A percentile compares a stretch with the other conserved stretches of the same genome.
Evolutionary conservation across 192 early-diverging fungal species (phyloP).

Genomic region (Spizellomyces punctatus): DNA sequence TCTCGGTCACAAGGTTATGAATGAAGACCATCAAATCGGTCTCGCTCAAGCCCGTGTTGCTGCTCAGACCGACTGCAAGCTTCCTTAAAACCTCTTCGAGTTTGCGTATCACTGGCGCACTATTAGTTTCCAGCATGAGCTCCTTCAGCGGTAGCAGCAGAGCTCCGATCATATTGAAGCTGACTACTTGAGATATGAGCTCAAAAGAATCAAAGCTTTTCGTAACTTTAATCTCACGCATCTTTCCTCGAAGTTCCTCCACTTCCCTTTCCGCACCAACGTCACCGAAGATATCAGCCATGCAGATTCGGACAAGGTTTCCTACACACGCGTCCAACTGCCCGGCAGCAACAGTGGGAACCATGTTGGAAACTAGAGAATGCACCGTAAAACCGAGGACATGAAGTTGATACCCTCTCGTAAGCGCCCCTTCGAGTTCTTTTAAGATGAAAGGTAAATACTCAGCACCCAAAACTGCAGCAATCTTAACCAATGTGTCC

Average conservation of each 20-base stretch:
- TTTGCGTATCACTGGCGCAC: conserved; percentile 70
- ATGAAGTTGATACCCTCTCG: conserved; percentile 88
- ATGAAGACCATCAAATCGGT: conserved; percentile 78
- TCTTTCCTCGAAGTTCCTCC: conserved; percentile 85
- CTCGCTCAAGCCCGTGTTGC: conserved; percentile 69
- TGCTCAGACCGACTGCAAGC: conserved; percentile 76
- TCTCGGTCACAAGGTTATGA: conserved; percentile 85
- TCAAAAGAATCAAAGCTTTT: conserved; percentile 89
- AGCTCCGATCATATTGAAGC: conserved; percentile 65
- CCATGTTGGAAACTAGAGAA: conserved; percentile 72
- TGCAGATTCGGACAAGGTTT: conserved; percentile 69
- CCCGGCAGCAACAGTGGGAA: conserved; percentile 57
- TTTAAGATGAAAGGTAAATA: conserved; percentile 90
- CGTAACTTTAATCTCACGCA: conserved; percentile 84
- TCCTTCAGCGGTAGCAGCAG: conserved; percentile 88
- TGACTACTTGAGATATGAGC: conserved; percentile 70
- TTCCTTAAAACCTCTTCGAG: conserved; percentile 79
- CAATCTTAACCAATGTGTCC: conserved; percentile 85
- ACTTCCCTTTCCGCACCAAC: conserved; percentile 87
- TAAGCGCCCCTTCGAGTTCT: conserved; percentile 76
- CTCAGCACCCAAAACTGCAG: conserved; percentile 74
- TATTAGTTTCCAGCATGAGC: conserved; percentile 81
- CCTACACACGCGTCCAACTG: conserved; percentile 80
- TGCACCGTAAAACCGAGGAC: conserved; percentile 95
- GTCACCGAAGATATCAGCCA: conserved; percentile 93